Evolutionary conservation across 2,329 filamentous ascomycete genomes (phyloP).

Genomic region (Amauroascus niger): DNA sequence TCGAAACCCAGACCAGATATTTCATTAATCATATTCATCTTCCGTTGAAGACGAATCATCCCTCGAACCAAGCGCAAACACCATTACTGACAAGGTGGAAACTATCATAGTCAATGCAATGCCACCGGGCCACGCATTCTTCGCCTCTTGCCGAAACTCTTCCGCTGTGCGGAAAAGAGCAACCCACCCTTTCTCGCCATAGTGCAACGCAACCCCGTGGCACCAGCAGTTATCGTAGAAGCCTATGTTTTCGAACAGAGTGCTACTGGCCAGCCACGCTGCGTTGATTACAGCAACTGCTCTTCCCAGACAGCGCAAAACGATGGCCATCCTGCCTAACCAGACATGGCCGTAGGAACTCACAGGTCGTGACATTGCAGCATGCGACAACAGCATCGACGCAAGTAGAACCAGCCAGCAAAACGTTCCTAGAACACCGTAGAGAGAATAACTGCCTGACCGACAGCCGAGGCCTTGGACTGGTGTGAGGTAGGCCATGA

Average conservation of each 20-base stretch:
- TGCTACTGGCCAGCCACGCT: neutral
- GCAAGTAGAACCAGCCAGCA: neutral
- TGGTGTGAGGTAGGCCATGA: conserved; percentile 7
- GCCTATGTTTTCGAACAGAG: conserved; percentile 4
- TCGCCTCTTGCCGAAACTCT: conserved; percentile 7
- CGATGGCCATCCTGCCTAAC: neutral
- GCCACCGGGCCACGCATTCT: conserved; percentile 6
- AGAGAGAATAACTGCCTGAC: conserved; percentile 2
- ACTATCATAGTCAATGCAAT: conserved; percentile 8
- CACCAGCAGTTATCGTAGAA: conserved; percentile 9
- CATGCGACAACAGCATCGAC: conserved; percentile 5
- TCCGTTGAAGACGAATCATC: conserved; percentile 1
- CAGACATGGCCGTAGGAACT: neutral
- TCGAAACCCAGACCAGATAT: neutral
- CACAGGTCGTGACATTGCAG: neutral
- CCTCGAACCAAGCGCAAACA: conserved; percentile 1
- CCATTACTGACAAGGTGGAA: conserved; percentile 1
- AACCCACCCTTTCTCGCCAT: neutral
- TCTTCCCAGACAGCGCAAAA: neutral
- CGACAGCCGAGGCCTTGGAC: conserved; percentile 3
- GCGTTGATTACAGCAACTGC: neutral
- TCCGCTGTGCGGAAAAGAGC: conserved; percentile 1
- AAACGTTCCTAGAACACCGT: conserved; percentile 1
- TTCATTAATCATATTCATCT: conserved; percentile 4
- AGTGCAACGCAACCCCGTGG: neutral